Percentiles rank a stretch among this genome's conserved stretches.
These are phyloP conservation scores for Pythium pyrilobum DNA, from an alignment of 352 stramenopile species.

Conservation along the genomic window DNA sequence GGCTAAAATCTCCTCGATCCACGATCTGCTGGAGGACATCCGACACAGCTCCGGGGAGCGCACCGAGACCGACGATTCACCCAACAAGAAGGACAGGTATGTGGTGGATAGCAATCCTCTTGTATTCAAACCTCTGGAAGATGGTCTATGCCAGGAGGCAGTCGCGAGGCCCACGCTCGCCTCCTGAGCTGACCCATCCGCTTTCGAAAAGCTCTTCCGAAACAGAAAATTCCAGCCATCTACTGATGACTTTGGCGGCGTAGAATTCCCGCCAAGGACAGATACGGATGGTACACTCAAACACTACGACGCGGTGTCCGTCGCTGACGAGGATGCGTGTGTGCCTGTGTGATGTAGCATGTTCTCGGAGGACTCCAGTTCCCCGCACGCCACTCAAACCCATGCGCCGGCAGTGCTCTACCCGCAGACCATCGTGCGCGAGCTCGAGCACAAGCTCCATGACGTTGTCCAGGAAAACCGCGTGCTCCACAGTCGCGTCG, in stretches of 20 bases:
- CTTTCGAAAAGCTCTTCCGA: constrained; percentile 5
- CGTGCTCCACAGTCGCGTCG: constrained; percentile 29
- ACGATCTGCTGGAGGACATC: constrained; percentile 61
- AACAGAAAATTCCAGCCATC: constrained; percentile 32
- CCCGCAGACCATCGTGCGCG: constrained; percentile 16
- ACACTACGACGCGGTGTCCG: too few relatives aligned
- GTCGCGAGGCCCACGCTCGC: neutral
- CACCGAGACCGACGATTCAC: constrained; percentile 51
- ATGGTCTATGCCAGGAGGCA: neutral
- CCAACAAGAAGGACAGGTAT: constrained; percentile 43
- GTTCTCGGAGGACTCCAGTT: constrained; percentile 15
- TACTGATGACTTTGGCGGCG: constrained; percentile 84
- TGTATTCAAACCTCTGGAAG: neutral
- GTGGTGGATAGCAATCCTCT: constrained; percentile 6
- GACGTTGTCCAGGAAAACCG: constrained; percentile 33
- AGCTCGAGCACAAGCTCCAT: constrained; percentile 21
- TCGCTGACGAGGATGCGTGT: too few relatives aligned
- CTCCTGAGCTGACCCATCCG: neutral
- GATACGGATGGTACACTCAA: constrained; percentile 79
- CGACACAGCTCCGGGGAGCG: constrained; percentile 36
- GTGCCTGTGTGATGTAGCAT: constrained; percentile 16
- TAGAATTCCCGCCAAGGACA: constrained; percentile 88
- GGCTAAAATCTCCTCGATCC: constrained; percentile 45
- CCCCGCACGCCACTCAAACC: neutral
- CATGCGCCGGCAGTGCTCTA: constrained; percentile 12